A percentile compares a stretch with the other conserved stretches of the same genome.
Conservation (phyloP, 306 rosid species). For the Gleditsia sinensis region DNA sequence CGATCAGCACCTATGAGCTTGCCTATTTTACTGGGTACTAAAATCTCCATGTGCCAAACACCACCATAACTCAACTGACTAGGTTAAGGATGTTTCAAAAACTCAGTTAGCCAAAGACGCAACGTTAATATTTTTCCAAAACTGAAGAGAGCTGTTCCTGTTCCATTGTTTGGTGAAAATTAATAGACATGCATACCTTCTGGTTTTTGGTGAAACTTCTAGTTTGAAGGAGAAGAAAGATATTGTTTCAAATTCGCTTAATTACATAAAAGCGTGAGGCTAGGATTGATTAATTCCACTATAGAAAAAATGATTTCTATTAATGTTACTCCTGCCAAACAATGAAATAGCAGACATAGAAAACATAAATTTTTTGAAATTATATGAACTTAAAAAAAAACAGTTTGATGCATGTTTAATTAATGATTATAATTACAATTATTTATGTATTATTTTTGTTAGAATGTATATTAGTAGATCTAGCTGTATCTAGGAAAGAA, state of each 20-base stretch:
- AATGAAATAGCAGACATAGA: too few relatives aligned
- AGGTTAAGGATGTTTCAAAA: background rate
- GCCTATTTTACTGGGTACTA: background rate
- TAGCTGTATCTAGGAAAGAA: background rate
- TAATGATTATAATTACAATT: background rate
- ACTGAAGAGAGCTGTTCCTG: conserved; percentile 31
- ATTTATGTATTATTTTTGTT: background rate
- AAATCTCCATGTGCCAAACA: too few relatives aligned
- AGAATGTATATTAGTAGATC: background rate
- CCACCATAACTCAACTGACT: too few relatives aligned
- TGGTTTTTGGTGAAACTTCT: conserved; percentile 44
- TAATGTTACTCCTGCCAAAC: too few relatives aligned
- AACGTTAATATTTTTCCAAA: background rate
- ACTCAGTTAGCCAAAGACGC: background rate
- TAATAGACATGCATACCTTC: background rate
- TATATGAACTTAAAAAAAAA: background rate
- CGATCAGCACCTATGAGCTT: background rate
- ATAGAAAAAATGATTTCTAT: too few relatives aligned
- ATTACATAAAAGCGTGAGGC: background rate
- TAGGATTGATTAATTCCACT: background rate
- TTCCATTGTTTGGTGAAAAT: conserved; percentile 37
- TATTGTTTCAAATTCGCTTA: conserved; percentile 28
- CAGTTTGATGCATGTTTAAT: background rate
- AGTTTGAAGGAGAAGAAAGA: conserved; percentile 1
- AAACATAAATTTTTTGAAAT: too few relatives aligned